These are phyloP conservation scores for Trametes maxima DNA, from an alignment of 768 basidiomycete species.

Conservation along the genomic window DNA sequence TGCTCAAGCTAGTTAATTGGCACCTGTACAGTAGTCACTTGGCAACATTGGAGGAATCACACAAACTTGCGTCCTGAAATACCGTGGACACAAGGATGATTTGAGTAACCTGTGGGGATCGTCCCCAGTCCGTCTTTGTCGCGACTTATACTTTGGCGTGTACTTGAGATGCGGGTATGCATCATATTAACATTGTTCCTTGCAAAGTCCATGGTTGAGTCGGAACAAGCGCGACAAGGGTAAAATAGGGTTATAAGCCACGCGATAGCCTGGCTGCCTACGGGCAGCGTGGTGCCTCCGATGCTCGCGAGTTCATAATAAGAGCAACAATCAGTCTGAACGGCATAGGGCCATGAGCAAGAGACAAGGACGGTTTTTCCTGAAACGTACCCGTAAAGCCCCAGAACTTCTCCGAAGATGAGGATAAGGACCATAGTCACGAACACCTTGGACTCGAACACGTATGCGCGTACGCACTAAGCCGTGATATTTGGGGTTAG, in stretches of 20 bases:
- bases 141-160: no score
- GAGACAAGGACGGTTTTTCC: not conserved
- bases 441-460: constrained; percentile 89
- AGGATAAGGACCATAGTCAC: constrained; percentile 97
- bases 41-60: no score
- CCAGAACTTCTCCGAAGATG: constrained; percentile 90
- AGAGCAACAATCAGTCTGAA: constrained; percentile 83
- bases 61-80: no score
- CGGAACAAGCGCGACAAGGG: not conserved
- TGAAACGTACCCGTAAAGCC: constrained; percentile 73
- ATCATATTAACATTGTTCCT: not conserved
- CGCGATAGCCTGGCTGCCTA: not conserved
- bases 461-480: constrained; percentile 89
- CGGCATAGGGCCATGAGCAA: not conserved
- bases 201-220: not conserved
- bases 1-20: no score
- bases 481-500: not conserved
- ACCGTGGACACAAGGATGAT: no score
- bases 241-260: no score
- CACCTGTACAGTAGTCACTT: no score
- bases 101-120: no score
- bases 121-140: no score
- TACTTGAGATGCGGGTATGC: not conserved
- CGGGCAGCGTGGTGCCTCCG: constrained; percentile 11
- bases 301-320: constrained; percentile 79